Base-by-base conservation (phyloP, 2,329 filamentous ascomycete species). In the Coniochaeta sp. region DNA sequence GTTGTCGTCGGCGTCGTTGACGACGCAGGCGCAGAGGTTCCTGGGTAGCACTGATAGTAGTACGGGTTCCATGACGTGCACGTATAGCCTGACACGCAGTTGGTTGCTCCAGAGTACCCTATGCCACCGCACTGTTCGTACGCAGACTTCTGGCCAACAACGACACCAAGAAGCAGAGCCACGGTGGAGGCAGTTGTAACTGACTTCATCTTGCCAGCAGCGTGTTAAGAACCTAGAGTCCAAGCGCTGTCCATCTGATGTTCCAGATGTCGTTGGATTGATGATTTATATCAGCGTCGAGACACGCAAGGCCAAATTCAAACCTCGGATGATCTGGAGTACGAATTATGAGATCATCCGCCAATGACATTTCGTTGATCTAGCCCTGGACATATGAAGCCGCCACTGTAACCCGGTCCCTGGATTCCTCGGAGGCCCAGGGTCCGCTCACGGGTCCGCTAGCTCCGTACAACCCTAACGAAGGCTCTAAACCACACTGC, bases 1-100 rank as follows among this genome's bases (percentile, higher is more conserved):
- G 44, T 52, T 5, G 44, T 28, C 24, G 44, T 52, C 6, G 44
- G 24, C 24, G 44, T 12, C 9, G 56, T 58, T 36, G 59, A 50
- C 11, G 54, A 40, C 28, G 50, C 58, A 17, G 62, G 44, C 19
- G 60, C 57, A 17, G 60, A 52, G 19, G 62, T 59, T 11, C 62
- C 62, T 4, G 60, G 52, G 7, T 62, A 55, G 61, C 68, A 70
- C 63, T 69, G 67, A 34, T 57, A 62, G 58, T 69, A 69, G 60
- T 67, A 69, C n/a, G 64, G 61, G 61, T 67, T 67, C 17, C 60
- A 58, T 14, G 60, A 61, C 6, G 43, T 56, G 62, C 67, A 69
- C 34, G 57, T 58, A 38, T 57, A 63, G 16, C 64, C 64, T 28
- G 59, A 52, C 34, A 64, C 63, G 61, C 67, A 69, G 43, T 43